Conservation (phyloP, 371 early-diverging fungal species). For the Haplosporangium sp. region DNA sequence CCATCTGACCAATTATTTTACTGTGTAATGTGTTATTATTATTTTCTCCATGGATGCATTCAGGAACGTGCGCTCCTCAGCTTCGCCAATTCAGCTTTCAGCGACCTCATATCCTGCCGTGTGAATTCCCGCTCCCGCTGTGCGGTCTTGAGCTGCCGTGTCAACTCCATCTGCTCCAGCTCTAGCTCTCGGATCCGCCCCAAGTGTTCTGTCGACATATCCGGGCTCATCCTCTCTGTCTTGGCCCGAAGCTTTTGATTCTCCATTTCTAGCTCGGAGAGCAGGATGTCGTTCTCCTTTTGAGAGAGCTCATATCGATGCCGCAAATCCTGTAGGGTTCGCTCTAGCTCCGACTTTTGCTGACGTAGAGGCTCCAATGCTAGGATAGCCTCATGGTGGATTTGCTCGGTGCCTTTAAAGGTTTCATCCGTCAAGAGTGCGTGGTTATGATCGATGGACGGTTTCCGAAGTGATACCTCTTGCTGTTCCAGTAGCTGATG, state of each 20-base stretch:
- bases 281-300: conserved; percentile 35
- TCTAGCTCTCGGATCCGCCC: conserved; percentile 43
- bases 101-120: conserved; percentile 38
- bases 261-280: conserved; percentile 39
- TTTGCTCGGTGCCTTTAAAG: conserved; percentile 32
- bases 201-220: conserved; percentile 32
- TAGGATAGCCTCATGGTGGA: conserved; percentile 42
- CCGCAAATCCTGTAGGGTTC: conserved; percentile 35
- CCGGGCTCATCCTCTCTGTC: conserved; percentile 33
- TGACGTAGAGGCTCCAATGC: conserved; percentile 37
- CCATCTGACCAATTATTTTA: no score
- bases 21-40: no score
- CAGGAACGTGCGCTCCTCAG: conserved; percentile 9
- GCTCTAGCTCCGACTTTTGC: conserved; percentile 43
- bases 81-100: conserved; percentile 33
- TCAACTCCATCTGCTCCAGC: conserved; percentile 16
- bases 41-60: background rate
- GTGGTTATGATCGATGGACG: conserved; percentile 1
- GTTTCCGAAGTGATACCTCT: background rate
- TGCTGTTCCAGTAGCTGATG: background rate
- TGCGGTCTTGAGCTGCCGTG: conserved; percentile 38
- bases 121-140: conserved; percentile 47
- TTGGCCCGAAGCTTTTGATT: conserved; percentile 27
- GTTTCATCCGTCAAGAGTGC: conserved; percentile 18
- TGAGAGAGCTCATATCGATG: conserved; percentile 51